Percentiles rank a stretch among this genome's conserved stretches.
These are phyloP conservation scores for Arabidopsis suecica DNA, from an alignment of 345 rosid genomes.

Conservation along the genomic window DNA sequence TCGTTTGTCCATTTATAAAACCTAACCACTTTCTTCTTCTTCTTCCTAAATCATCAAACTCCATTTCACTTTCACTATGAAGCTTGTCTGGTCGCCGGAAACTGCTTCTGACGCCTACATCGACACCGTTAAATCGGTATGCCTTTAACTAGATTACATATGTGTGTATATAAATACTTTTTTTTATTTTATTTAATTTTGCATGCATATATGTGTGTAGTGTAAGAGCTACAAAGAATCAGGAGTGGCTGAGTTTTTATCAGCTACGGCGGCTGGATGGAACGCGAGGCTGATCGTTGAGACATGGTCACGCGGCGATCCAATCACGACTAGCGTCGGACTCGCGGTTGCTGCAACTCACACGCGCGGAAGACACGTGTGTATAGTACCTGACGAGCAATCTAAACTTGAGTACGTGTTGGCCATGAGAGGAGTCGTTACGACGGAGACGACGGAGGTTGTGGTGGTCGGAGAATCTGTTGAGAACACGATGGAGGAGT, in stretches of 20 bases:
- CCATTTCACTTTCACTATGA: conserved; percentile 53
- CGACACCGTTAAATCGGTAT: conserved; percentile 68
- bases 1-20: conserved; percentile 37
- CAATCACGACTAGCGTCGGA: conserved; percentile 73
- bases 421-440: conserved; percentile 49
- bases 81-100: conserved; percentile 88
- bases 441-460: conserved; percentile 44
- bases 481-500: conserved; percentile 57
- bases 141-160: conserved; percentile 10
- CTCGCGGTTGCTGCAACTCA: conserved; percentile 73
- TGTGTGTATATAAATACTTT: not conserved
- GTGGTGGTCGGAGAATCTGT: conserved; percentile 58
- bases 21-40: conserved; percentile 29
- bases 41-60: conserved; percentile 7
- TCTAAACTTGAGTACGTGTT: conserved; percentile 61
- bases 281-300: conserved; percentile 74
- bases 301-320: conserved; percentile 71
- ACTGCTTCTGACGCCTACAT: conserved; percentile 76
- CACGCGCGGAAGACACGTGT: conserved; percentile 77
- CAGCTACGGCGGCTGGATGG: conserved; percentile 96
- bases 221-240: conserved; percentile 58
- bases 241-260: conserved; percentile 72
- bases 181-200: not conserved
- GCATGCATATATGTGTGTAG: conserved; percentile 47
- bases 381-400: conserved; percentile 74